Base-by-base conservation (phyloP, 2,329 filamentous ascomycete species). In the Penicillium hesseltinei region DNA sequence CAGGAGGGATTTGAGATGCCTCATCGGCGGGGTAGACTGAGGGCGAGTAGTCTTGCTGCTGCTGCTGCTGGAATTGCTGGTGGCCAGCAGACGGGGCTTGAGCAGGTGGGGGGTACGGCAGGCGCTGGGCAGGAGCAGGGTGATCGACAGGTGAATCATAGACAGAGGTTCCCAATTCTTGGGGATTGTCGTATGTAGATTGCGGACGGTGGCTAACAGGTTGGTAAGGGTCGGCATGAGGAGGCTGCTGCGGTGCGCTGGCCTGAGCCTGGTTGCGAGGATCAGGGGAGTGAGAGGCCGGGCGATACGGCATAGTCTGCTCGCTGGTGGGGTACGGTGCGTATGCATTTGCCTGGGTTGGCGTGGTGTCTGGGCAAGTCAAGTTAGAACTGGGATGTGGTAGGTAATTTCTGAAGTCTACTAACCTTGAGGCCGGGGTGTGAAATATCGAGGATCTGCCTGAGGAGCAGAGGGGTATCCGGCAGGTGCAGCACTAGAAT, bases 141-240 rank as follows among this genome's bases (percentile, higher is more conserved):
- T 68, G 70, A 21, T 77, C 84, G 39, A 89, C 81, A 42, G 89
- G 89, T 4, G 88, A 89, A 72, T 92, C 88, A 68, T 92, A 92
- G 10, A 84, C 85, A 1, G 88, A 89, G 0, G 89, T 91, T 27
- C 89, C 88, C 46, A 93, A 79, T 75, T 93, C 90, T 74, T 92
- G 90, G 0, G 89, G 86, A 62, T 85, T 84, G 29, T 87, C 86
- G 65, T 88, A 89, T 11, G 84, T 88, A 71, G 85, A 88, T 68
- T 87, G 83, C 4, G 86, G 87, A 17, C 83, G 84, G 56, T 84
- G 84, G 56, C 77, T 73, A 25, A 71, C 64, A 45, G 74, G 59
- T 51, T 69, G 72, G 73, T 80, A 71, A 72, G 81, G 43, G 54
- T 77, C 73, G 54, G 73, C 76, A 21, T 79, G 81, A 5, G 84